Percentiles rank a stretch among this genome's conserved stretches.
Conservation (phyloP, 768 basidiomycete species). For the Boletales sp. region DNA sequence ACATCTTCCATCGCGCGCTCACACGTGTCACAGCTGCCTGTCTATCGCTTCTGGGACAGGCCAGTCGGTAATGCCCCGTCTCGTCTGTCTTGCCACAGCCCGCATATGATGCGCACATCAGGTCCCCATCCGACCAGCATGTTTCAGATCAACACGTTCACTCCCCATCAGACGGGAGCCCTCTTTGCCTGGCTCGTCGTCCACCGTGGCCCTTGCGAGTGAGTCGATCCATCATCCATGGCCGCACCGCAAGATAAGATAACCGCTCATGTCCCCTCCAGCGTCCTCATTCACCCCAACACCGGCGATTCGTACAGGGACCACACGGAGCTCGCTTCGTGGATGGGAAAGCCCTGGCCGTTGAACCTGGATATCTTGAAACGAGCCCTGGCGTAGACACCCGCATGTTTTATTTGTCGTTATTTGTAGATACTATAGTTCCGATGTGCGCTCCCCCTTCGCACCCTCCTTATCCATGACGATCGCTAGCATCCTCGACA, state of each 20-base stretch:
- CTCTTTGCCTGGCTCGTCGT: conserved; percentile 67
- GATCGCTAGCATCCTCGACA: conserved; percentile 56
- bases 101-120: conserved; percentile 3
- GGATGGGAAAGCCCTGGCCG: conserved; percentile 66
- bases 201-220: conserved; percentile 71
- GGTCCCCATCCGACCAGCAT: conserved; percentile 71
- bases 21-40: conserved; percentile 43
- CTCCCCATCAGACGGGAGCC: conserved; percentile 64
- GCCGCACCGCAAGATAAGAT: background rate
- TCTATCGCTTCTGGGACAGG: conserved; percentile 60
- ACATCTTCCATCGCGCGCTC: background rate
- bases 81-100: background rate
- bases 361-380: conserved; percentile 42
- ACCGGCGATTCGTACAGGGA: conserved; percentile 53
- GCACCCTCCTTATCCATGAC: conserved; percentile 21
- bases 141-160: conserved; percentile 70
- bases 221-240: conserved; percentile 26
- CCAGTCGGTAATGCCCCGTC: conserved; percentile 47
- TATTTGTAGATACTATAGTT: no score
- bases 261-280: conserved; percentile 19
- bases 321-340: conserved; percentile 59
- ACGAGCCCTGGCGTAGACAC: background rate
- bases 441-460: no score
- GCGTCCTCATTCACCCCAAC: conserved; percentile 71
- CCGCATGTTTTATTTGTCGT: no score